Conservation (phyloP, 257 asterid species). For the Lycium barbarum region DNA sequence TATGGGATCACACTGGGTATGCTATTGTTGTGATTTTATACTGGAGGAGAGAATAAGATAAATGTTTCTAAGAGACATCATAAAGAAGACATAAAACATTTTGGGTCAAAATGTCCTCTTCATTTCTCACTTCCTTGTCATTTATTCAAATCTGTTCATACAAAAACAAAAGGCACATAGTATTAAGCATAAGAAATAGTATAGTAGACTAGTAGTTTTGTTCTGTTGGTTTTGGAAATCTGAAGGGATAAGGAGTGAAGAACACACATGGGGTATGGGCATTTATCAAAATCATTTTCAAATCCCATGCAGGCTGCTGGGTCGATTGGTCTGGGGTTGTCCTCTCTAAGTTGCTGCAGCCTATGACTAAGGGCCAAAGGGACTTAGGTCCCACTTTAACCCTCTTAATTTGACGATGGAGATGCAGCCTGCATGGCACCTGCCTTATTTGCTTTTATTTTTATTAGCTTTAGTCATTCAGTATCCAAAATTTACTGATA, state of each 20-base stretch:
- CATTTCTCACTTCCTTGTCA: background rate
- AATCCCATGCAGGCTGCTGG: constrained; percentile 9
- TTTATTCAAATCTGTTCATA: background rate
- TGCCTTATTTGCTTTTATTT: background rate
- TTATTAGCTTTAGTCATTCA: background rate
- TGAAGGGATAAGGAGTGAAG: constrained; percentile 10
- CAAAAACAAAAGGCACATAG: background rate
- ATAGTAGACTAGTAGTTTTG: background rate
- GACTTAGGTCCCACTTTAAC: background rate
- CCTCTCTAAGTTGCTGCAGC: background rate
- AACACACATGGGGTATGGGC: constrained; percentile 2
- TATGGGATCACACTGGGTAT: too few species aligned
- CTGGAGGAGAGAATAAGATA: background rate
- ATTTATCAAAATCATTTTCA: background rate
- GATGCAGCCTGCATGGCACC: background rate
- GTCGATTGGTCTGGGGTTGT: background rate
- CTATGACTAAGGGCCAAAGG: background rate
- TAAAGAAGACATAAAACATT: background rate
- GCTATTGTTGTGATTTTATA: background rate
- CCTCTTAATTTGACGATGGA: background rate
- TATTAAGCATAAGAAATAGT: background rate
- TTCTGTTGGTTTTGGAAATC: background rate
- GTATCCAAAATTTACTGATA: background rate
- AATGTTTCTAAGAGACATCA: background rate
- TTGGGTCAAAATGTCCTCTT: constrained; percentile 3